phyloP scores from a whole-genome alignment of 257 asterid genomes.

The Coffea canephora region DNA sequence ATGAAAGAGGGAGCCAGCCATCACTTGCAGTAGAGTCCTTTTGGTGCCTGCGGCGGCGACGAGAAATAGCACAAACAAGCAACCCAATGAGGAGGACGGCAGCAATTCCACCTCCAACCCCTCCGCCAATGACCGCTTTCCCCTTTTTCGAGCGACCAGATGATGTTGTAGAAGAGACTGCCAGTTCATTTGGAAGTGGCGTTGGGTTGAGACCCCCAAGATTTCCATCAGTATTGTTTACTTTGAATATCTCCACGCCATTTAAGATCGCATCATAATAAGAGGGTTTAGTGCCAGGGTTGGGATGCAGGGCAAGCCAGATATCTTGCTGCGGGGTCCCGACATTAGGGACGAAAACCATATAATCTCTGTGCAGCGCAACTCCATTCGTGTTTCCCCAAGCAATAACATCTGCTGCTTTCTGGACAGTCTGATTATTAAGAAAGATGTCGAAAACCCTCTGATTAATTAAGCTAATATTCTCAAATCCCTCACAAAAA shows the following conservation, averaged over 20 bases:
- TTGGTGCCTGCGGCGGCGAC: conserved; percentile 36
- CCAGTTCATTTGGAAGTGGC: conserved; percentile 45
- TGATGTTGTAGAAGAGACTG: conserved; percentile 24
- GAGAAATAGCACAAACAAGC: conserved; percentile 38
- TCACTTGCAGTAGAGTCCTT: conserved; percentile 65
- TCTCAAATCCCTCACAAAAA: conserved; percentile 48
- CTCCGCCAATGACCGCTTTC: conserved; percentile 64
- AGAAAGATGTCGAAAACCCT: conserved; percentile 44
- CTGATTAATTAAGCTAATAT: conserved; percentile 30
- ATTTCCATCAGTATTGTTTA: conserved; percentile 51
- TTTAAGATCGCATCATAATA: conserved; percentile 74
- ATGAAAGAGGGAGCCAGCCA: conserved; percentile 88
- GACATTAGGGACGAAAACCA: conserved; percentile 53
- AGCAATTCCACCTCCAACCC: conserved; percentile 75
- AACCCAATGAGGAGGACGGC: conserved; percentile 59
- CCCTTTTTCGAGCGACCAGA: conserved; percentile 35
- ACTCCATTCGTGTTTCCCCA: conserved; percentile 47
- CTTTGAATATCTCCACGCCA: conserved; percentile 77
- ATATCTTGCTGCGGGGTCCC: conserved; percentile 53
- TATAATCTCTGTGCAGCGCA: conserved; percentile 58
- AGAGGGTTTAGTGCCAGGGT: conserved; percentile 26
- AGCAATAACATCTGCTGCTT: conserved; percentile 42
- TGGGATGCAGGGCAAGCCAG: conserved; percentile 74
- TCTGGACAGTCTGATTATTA: conserved; percentile 45
- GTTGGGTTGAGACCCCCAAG: conserved; percentile 86